Conservation (phyloP, 78 protist genomes). For the Dictyostelium firmibasis region DNA sequence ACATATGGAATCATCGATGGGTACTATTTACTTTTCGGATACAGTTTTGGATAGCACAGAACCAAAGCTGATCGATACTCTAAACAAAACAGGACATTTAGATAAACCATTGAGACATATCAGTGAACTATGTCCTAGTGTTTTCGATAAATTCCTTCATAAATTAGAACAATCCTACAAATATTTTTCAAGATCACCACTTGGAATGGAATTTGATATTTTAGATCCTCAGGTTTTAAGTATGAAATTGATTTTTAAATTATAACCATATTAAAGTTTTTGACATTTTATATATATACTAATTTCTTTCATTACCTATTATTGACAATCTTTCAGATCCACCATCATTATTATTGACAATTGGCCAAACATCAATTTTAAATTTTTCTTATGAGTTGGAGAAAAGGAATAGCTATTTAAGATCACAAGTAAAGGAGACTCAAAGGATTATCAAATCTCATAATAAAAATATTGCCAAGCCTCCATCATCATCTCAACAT, state of each 20-base stretch:
- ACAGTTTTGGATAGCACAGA: not conserved
- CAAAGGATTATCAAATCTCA: not conserved
- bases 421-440: slow-evolving; percentile 14
- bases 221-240: slow-evolving; percentile 31
- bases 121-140: slow-evolving; percentile 26
- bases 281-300: too few relatives aligned
- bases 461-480: not conserved
- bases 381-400: slow-evolving; percentile 17
- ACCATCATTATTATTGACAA: slow-evolving; percentile 21
- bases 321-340: too few relatives aligned
- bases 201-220: slow-evolving; percentile 70
- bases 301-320: too few relatives aligned
- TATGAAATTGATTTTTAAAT: not conserved
- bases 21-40: slow-evolving; percentile 10
- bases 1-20: slow-evolving; percentile 25
- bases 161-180: slow-evolving; percentile 45
- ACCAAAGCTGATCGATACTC: slow-evolving; percentile 24
- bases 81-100: slow-evolving; percentile 49
- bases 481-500: not conserved
- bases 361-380: slow-evolving; percentile 65
- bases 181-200: slow-evolving; percentile 44
- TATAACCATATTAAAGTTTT: not conserved
- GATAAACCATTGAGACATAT: slow-evolving; percentile 47
- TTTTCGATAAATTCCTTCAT: slow-evolving; percentile 28
- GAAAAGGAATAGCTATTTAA: not conserved